Evolutionary conservation across 208 protist species (phyloP).

Genomic region (Acanthamoeba culbertsoni): DNA sequence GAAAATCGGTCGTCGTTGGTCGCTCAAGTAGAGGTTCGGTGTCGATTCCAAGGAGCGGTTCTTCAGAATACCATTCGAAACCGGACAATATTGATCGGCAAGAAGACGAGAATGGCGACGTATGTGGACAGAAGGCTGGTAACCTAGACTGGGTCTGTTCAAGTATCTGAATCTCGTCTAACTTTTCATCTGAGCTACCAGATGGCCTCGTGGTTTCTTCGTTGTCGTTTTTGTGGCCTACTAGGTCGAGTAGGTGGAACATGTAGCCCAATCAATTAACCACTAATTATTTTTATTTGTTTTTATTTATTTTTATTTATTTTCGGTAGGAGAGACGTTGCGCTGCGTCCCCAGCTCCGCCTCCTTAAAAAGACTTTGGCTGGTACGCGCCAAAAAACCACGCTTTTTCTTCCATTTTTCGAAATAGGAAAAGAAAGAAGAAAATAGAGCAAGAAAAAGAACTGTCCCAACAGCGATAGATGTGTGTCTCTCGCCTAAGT

Average conservation of each 20-base stretch:
- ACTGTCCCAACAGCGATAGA: too few species aligned
- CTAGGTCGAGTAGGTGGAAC: constrained; percentile 2
- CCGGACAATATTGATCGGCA: neutral
- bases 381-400: neutral
- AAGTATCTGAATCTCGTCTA: constrained; percentile 20
- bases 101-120: neutral
- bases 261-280: neutral
- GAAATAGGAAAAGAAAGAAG: neutral
- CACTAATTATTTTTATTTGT: neutral
- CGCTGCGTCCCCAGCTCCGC: too few species aligned
- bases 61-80: constrained; percentile 28
- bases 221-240: neutral
- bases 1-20: neutral
- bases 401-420: neutral
- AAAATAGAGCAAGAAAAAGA: neutral
- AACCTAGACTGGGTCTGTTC: constrained; percentile 24
- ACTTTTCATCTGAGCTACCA: neutral
- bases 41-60: neutral
- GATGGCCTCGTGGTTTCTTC: neutral
- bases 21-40: neutral
- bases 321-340: too few species aligned
- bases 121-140: constrained; percentile 5
- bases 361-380: too few species aligned
- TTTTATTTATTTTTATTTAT: constrained; percentile 42
- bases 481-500: too few species aligned